Evolutionary conservation across 1,284 basidiomycete genomes (phyloP).

Genomic region (Ustilago shanxiensis): DNA sequence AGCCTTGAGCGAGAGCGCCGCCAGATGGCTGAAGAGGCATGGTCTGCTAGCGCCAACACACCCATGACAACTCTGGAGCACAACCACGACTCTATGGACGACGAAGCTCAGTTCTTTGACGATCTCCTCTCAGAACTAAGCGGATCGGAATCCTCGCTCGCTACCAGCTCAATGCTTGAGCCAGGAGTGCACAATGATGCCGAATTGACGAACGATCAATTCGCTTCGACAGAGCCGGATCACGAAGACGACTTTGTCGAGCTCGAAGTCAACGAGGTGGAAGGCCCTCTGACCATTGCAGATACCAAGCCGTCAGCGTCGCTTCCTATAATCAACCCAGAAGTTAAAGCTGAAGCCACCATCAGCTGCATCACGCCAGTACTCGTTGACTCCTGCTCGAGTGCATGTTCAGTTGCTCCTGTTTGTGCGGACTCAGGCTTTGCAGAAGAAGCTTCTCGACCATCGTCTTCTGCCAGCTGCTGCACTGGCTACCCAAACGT

Average conservation of each 20-base stretch:
- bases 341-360: not conserved
- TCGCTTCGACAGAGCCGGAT: not conserved
- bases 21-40: slow-evolving; percentile 19
- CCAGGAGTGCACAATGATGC: not conserved
- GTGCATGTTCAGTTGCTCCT: slow-evolving; percentile 8
- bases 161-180: slow-evolving; percentile 1
- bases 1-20: slow-evolving; percentile 51
- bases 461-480: slow-evolving; percentile 34
- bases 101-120: slow-evolving; percentile 52
- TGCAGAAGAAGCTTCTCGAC: slow-evolving; percentile 29
- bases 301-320: not conserved
- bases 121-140: slow-evolving; percentile 45
- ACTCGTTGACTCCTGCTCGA: slow-evolving; percentile 22
- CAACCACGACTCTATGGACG: slow-evolving; percentile 10
- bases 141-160: slow-evolving; percentile 13
- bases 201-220: not conserved
- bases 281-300: not conserved
- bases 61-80: not conserved
- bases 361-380: not conserved
- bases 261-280: slow-evolving; percentile 17
- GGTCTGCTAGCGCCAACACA: not conserved
- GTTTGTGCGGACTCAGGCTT: slow-evolving; percentile 33
- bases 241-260: slow-evolving; percentile 41
- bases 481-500: slow-evolving; percentile 47
- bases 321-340: not conserved